Evolutionary conservation across 257 asterid species (phyloP), one percentile per base, ranked within the genome.

Genomic region (Penstemon davidsonii): DNA sequence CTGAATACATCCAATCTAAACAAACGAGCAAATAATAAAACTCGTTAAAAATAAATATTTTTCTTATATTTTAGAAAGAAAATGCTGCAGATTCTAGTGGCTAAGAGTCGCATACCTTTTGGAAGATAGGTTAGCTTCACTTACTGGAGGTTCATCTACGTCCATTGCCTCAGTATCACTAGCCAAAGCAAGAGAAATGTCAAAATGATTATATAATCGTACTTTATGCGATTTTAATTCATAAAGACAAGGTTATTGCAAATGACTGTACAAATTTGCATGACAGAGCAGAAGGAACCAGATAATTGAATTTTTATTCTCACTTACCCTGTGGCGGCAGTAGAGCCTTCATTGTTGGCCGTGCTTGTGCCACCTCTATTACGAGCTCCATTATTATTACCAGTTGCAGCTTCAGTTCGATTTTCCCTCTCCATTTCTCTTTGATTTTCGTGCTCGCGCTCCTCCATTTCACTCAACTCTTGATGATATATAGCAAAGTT

Each of bases 391-490:
- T 65, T 80, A 15, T 71, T 77, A 64, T 70, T 71, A 70, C 69
- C 88, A 51, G 80, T 74, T 60, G 79, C 88, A n/a, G 77, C 72
- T 57, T 85, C 87, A 52, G 82, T 74, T 68, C 66, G 66, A 43
- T 73, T 79, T 40, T 88, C 79, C 62, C 82, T 82, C 75, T 83
- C 89, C 73, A 62, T 62, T 78, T 86, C 95, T 73, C 76, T 81
- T 69, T 58, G 78, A 75, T 78, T 75, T 65, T 83, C 96, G 49
- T 85, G 83, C 65, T 93, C 97, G 8, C 97, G 82, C 84, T 87
- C 97, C 81, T 93, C 97, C 99, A 93, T 93, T 69, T 90, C 99
- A 75, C 75, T 93, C 73, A 93, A 90, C 84, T 93, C 97, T 84
- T 90, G 96, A 81, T 93, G 99, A 80, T 93, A 90, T 76, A 93